Evolutionary conservation across 352 stramenopile genomes (phyloP), one percentile per base, ranked within the genome.

Genomic region (Phytopythium cucurbitacearum): DNA sequence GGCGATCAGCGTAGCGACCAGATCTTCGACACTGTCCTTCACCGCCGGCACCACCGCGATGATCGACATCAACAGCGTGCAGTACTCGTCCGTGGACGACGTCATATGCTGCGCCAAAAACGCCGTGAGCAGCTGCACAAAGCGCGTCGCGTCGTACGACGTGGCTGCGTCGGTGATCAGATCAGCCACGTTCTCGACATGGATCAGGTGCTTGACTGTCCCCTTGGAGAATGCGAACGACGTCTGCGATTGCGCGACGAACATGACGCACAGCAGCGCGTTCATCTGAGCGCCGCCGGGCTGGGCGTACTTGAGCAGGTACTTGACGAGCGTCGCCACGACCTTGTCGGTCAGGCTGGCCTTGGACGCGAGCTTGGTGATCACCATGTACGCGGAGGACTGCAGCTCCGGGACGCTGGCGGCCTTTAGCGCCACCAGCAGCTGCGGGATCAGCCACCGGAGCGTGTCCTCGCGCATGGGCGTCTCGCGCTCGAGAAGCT

Each of bases 321-420:
- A 72, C 60, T 91, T 93, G 35, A 87, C 68, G 12, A 89, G 56
- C 37, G 80, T 83, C 15, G 84, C 73, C 28, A 90, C 69, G 16
- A 91, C 79, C 57, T 89, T 87, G n/a, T 60, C 65, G 8, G 76
- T 82, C 33, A 95, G 54, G 32, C 76, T 83, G 35, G 81, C 78
- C 64, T 93, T 92, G 37, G 85, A 87, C 48, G 81, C 69, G 21
- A 95, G 56, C 61, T 95, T 95, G 7, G 82, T 93, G 41, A 89
- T 58, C 48, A 94, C 67, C 82, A 95, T 95, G 60, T 91, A 95
- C 37, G 79, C 80, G 9, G 83, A 77, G 0, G 79, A 76, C 67
- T 95, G 85, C 47, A 92, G 69, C 56, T 95, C 85, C 5, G 83
- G 80, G 47, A 87, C 85, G 1, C 41, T 57, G 11, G 67, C 69